Evolutionary conservation across 352 stramenopile genomes (phyloP).

Genomic region (Pythium brachiatum): DNA sequence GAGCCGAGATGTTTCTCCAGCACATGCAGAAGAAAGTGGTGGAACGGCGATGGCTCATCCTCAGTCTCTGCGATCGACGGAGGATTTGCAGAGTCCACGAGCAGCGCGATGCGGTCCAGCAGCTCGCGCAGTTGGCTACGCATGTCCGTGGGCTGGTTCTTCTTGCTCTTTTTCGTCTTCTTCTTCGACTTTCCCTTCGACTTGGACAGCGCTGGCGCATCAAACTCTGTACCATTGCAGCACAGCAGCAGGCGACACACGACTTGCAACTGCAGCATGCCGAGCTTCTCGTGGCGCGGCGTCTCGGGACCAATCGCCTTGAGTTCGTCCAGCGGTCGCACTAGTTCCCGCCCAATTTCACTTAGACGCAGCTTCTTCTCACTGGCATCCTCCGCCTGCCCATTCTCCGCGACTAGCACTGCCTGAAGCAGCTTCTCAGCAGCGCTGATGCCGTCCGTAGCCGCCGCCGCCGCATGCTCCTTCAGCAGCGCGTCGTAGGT

Average conservation of each 20-base stretch:
- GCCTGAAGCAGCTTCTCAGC: constrained; percentile 13
- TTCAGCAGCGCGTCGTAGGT: constrained; percentile 14
- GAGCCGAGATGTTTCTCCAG: constrained; percentile 41
- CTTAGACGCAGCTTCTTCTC: constrained; percentile 14
- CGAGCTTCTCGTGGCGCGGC: constrained; percentile 40
- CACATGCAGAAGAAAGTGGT: constrained; percentile 56
- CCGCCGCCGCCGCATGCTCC: constrained; percentile 5
- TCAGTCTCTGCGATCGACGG: constrained; percentile 60
- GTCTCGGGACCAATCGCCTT: constrained; percentile 18
- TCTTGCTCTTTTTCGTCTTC: constrained; percentile 36
- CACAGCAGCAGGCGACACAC: constrained; percentile 54
- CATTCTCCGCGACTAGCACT: background rate
- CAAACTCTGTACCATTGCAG: constrained; percentile 20
- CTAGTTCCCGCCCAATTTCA: constrained; percentile 17
- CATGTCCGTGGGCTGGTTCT: constrained; percentile 25
- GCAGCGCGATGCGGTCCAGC: constrained; percentile 69
- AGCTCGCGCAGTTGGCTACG: constrained; percentile 55
- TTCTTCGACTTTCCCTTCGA: constrained; percentile 20
- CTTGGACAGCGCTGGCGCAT: background rate
- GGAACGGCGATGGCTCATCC: constrained; percentile 66
- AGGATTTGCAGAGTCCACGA: constrained; percentile 69
- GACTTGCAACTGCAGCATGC: constrained; percentile 62
- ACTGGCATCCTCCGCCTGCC: background rate
- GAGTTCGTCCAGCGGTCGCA: constrained; percentile 14
- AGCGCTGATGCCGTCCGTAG: constrained; percentile 7